phyloP scores from a whole-genome alignment of 495 filamentous ascomycete species.

The Daldinia vernicosa region DNA sequence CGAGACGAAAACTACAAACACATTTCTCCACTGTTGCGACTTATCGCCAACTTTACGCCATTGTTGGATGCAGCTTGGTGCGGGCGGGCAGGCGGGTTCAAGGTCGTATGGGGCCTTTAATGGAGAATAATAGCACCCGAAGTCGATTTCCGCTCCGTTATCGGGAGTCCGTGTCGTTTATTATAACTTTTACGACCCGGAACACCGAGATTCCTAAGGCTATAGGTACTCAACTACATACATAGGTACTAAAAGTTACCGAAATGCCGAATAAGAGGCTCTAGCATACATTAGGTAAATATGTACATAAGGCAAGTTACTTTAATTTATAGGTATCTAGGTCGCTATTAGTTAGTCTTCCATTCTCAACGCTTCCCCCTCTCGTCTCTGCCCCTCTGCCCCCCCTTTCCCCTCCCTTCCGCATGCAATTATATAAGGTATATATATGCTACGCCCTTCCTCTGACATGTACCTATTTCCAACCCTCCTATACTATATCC shows the following conservation, averaged over 20 bases:
- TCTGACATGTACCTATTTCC: conserved; percentile 32
- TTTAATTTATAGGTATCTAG: neutral
- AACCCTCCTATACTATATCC: conserved; percentile 23
- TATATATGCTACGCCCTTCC: conserved; percentile 31
- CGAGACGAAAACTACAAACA: conserved; percentile 7
- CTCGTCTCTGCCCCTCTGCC: neutral
- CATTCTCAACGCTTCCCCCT: conserved; percentile 24
- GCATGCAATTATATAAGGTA: conserved; percentile 35
- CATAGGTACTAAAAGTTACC: neutral
- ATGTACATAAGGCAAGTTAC: no score
- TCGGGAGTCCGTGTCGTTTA: conserved; percentile 32
- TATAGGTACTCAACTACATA: neutral
- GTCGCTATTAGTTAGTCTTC: conserved; percentile 37
- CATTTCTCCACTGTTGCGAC: conserved; percentile 29
- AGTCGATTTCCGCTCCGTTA: conserved; percentile 34
- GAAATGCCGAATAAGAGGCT: conserved; percentile 5
- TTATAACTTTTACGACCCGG: neutral
- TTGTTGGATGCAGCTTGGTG: no score
- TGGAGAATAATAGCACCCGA: conserved; percentile 5
- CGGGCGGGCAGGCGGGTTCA: no score
- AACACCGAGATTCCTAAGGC: conserved; percentile 7
- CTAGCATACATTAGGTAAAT: no score
- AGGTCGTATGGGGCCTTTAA: no score
- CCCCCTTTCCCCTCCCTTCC: neutral
- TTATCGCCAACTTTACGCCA: conserved; percentile 1